A percentile compares a stretch with the other conserved stretches of the same genome.
These are phyloP conservation scores for Colletotrichum coccodes DNA, from an alignment of 2,329 filamentous ascomycete species.

Conservation along the genomic window DNA sequence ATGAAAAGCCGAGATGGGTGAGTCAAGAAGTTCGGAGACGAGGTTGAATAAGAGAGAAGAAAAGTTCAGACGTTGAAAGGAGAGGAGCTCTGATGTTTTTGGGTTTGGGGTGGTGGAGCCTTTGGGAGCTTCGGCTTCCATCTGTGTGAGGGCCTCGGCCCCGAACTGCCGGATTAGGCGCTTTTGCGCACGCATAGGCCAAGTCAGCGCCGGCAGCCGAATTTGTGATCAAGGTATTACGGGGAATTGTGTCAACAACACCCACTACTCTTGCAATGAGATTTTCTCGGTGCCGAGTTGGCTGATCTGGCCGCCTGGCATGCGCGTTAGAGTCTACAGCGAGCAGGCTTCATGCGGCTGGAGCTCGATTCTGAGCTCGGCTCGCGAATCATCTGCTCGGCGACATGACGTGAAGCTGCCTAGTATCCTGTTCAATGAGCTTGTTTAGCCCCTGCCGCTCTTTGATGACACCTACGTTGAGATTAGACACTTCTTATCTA, in stretches of 20 bases:
- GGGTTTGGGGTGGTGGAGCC: constrained; percentile 1
- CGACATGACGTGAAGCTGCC: background rate
- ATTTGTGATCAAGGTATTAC: background rate
- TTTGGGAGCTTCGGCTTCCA: background rate
- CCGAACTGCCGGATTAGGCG: constrained; percentile 22
- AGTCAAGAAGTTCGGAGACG: background rate
- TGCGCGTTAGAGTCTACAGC: no score
- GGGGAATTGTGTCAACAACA: background rate
- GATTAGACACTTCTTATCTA: background rate
- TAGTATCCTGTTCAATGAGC: background rate
- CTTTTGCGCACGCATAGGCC: background rate
- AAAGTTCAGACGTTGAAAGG: background rate
- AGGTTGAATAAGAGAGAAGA: background rate
- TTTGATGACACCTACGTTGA: no score
- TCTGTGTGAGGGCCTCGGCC: background rate
- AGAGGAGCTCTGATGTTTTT: background rate
- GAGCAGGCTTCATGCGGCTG: background rate
- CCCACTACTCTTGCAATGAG: background rate
- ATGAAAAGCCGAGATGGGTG: background rate
- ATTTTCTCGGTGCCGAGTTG: background rate
- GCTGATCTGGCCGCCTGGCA: background rate
- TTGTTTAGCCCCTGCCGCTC: background rate
- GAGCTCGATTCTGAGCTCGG: background rate
- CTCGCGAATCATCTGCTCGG: background rate
- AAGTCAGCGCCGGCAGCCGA: background rate